phyloP scores from a whole-genome alignment of 331 rosid species.

The Quercus phellos region DNA sequence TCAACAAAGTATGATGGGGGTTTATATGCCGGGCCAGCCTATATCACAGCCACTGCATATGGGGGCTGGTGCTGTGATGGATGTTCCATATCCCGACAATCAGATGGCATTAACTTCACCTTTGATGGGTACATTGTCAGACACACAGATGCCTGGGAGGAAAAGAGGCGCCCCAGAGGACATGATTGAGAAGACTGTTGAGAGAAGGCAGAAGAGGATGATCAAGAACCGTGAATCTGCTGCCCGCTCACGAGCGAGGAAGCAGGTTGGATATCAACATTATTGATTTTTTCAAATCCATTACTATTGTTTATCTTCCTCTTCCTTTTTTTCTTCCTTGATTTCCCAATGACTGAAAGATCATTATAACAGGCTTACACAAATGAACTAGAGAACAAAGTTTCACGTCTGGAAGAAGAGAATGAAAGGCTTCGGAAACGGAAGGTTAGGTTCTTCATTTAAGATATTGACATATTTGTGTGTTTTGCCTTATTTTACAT shows the following conservation, averaged over 20 bases:
- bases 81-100: slow-evolving; percentile 49
- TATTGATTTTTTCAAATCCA: background rate
- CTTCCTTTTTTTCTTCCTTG: background rate
- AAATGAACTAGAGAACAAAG: slow-evolving; percentile 77
- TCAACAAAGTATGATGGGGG: slow-evolving; percentile 60
- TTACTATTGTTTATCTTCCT: background rate
- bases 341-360: background rate
- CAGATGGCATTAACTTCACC: slow-evolving; percentile 60
- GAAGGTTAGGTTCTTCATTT: slow-evolving; percentile 50
- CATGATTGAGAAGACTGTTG: slow-evolving; percentile 68
- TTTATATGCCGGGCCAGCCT: slow-evolving; percentile 56
- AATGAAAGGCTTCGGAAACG: slow-evolving; percentile 82
- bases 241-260: slow-evolving; percentile 92
- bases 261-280: slow-evolving; percentile 47
- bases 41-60: slow-evolving; percentile 50
- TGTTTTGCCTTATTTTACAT: background rate
- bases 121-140: slow-evolving; percentile 62
- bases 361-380: slow-evolving; percentile 67
- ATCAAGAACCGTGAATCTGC: slow-evolving; percentile 94
- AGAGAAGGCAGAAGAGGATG: slow-evolving; percentile 89
- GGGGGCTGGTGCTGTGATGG: slow-evolving; percentile 55
- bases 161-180: slow-evolving; percentile 67
- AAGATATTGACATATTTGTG: slow-evolving; percentile 1
- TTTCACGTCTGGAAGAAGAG: slow-evolving; percentile 75
- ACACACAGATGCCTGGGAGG: slow-evolving; percentile 50